These are phyloP conservation scores for Fusarium sterilihyphosum DNA, from an alignment of 2,329 filamentous ascomycete species.

Conservation along the genomic window DNA sequence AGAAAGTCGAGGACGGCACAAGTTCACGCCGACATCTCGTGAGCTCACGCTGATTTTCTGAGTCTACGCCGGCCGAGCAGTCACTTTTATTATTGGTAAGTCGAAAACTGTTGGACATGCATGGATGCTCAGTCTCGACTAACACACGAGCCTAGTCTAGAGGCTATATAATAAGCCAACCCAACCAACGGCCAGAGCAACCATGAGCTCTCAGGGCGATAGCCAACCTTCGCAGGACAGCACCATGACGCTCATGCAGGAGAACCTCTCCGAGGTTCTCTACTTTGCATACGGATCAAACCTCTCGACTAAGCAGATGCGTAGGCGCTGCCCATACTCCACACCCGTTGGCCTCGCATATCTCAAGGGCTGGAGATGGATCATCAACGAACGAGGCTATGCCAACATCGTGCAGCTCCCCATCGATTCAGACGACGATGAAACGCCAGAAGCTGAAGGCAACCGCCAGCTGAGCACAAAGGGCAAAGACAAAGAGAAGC, in stretches of 20 bases:
- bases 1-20: not conserved
- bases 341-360: constrained; percentile 66
- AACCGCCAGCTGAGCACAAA: not conserved
- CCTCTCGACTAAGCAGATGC: constrained; percentile 74
- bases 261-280: constrained; percentile 52
- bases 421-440: constrained; percentile 15
- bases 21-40: constrained; percentile 10
- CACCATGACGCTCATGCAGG: constrained; percentile 49
- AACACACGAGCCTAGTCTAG: not conserved
- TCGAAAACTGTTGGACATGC: not conserved
- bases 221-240: constrained; percentile 51
- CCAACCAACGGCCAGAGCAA: not conserved
- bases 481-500: constrained; percentile 9
- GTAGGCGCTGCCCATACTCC: constrained; percentile 66
- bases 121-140: not conserved
- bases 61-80: constrained; percentile 22
- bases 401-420: constrained; percentile 69
- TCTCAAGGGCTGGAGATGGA: constrained; percentile 68
- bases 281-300: constrained; percentile 81
- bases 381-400: constrained; percentile 74
- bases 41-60: not conserved
- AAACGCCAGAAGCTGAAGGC: constrained; percentile 1
- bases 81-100: not conserved
- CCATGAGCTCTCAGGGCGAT: constrained; percentile 46
- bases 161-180: constrained; percentile 3